Evolutionary conservation across 2,329 filamentous ascomycete species (phyloP), one percentile per base, ranked within the genome.

Genomic region (Tolypocladium tropicale): DNA sequence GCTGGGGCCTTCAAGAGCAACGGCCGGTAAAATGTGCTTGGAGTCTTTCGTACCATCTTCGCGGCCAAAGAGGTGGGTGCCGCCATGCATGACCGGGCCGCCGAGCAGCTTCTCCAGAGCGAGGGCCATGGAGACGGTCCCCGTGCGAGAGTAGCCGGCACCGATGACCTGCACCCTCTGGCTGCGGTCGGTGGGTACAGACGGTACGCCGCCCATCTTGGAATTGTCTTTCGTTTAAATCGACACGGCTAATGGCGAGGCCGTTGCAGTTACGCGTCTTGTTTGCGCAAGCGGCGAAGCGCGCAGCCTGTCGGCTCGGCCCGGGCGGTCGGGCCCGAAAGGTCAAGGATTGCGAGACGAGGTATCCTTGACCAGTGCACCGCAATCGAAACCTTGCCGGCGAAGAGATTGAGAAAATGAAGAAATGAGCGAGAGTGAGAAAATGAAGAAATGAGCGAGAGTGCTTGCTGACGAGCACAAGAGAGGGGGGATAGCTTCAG

Each of bases 41-140:
- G 2, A 4, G 16, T n/a, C 7, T 4, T 4, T 23, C 52, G 28
- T 59, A 72, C 71, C 64, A 33, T 73, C 69, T 56, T 73, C 67
- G 25, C 70, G 65, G 1, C 64, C 58, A 10, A 72, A 57, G 6
- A 72, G 59, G 46, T 71, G 68, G 1, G 67, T 78, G 28, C 78
- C 78, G 53, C 76, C 74, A 58, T 81, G 78, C 61, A 77, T 73
- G 48, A 76, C 71, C 3, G 78, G 78, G 0, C 74, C 77, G 39
- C 75, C 63, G 6, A 79, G 72, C 4, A 80, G 69, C 56, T 72
- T 75, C 57, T 69, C 70, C 10, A 80, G 65, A 1, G 78, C 78
- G 41, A 72, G 61, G 36, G 73, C 73, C 68, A 79, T 76, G 28
- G 78, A 78, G 11, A 77, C 46, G 43, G 59, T 60, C 10, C 59